phyloP scores from a whole-genome alignment of 208 protist genomes.

The Trypanosomatidae sp. region DNA sequence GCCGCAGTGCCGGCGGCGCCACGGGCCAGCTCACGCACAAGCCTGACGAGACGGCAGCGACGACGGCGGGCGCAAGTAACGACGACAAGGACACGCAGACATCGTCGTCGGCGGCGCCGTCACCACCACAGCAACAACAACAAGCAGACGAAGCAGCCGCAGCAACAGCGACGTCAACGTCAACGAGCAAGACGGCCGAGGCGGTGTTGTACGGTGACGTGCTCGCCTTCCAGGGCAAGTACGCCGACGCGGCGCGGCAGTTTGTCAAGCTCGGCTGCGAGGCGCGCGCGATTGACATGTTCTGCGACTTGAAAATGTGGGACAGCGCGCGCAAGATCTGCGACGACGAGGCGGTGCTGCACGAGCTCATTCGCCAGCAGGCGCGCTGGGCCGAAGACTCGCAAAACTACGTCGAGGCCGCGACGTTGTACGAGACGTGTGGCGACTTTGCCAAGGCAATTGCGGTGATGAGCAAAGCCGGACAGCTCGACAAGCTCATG shows the following conservation, averaged over 20 bases:
- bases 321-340: slow-evolving; percentile 84
- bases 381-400: slow-evolving; percentile 89
- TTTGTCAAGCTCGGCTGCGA: slow-evolving; percentile 76
- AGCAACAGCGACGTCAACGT: too few species aligned
- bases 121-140: too few species aligned
- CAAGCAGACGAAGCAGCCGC: too few species aligned
- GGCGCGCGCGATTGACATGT: slow-evolving; percentile 89
- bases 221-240: slow-evolving; percentile 91
- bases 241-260: slow-evolving; percentile 80
- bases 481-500: slow-evolving; percentile 78
- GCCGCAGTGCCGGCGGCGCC: too few species aligned
- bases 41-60: slow-evolving; percentile 1
- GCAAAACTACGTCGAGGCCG: slow-evolving; percentile 80
- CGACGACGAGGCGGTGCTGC: slow-evolving; percentile 72
- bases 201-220: slow-evolving; percentile 74
- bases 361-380: slow-evolving; percentile 87
- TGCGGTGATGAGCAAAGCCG: slow-evolving; percentile 72
- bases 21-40: neutral
- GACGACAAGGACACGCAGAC: neutral
- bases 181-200: slow-evolving; percentile 8
- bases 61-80: neutral
- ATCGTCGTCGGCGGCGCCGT: neutral
- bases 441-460: slow-evolving; percentile 81
- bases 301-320: slow-evolving; percentile 92
- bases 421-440: slow-evolving; percentile 80